Percentiles rank a stretch among this genome's conserved stretches.
Evolutionary conservation across 106 monocot genomes (phyloP).

Genomic region (Gastrodia elata): DNA sequence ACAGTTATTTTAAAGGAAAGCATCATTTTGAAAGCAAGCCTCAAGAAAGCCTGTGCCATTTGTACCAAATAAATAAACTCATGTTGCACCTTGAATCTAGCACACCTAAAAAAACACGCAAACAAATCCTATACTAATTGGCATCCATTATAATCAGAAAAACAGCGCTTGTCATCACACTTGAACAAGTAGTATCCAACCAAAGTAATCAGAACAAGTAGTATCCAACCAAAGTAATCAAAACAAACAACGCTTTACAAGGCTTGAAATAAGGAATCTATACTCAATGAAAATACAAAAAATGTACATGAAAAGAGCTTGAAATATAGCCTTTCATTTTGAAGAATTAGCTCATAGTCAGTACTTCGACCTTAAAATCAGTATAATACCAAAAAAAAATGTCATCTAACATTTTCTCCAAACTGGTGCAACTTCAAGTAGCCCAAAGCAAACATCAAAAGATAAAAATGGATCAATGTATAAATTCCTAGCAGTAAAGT

Average conservation of each 20-base stretch:
- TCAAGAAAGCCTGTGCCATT: too few species aligned
- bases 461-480: not conserved
- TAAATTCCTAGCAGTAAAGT: not conserved
- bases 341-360: not conserved
- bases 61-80: too few species aligned
- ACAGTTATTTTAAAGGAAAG: too few species aligned
- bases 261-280: not conserved
- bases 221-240: not conserved
- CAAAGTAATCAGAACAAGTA: not conserved
- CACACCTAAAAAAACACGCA: too few species aligned
- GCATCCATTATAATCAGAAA: not conserved
- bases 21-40: too few species aligned
- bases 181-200: not conserved
- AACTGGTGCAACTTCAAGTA: not conserved
- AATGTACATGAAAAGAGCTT: not conserved
- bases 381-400: not conserved
- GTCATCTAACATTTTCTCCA: too few species aligned
- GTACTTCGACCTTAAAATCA: not conserved
- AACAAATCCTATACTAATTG: too few species aligned
- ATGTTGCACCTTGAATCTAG: too few species aligned
- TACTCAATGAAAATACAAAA: not conserved
- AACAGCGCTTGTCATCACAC: not conserved
- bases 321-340: not conserved
- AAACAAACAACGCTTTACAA: not conserved
- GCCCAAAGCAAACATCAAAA: not conserved